Evolutionary conservation across 768 basidiomycete species (phyloP), one percentile per base, ranked within the genome.

Genomic region (Dentipellis fragilis): DNA sequence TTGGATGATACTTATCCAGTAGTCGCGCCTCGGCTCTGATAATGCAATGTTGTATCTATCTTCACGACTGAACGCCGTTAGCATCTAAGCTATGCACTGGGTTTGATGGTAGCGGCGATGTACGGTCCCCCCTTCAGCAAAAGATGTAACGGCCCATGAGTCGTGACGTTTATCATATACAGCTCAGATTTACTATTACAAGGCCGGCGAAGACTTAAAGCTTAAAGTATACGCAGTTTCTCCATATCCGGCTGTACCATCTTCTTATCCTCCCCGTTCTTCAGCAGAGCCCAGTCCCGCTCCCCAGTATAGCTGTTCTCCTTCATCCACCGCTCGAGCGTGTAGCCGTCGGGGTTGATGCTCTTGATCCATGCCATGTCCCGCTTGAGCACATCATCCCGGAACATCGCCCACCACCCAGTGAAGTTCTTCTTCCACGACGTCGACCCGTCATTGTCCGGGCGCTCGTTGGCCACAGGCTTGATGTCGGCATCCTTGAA

Each of bases 1-100:
- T 3, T 95, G 93, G 93, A 95, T 95, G 93, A 94, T 95, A 62
- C 75, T 95, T 63, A 94, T 95, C 61, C 89, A 93, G 69, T 94
- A 68, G 59, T 58, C 39, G 42, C 49, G 19, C 6, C 42, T n/a
- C n/a, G 42, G n/a, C 19, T 19, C n/a, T 17, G 19, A 17, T 45
- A 45, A 45, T 19, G 42, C 42, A 45, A n/a, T 45, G 42, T 45
- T 45, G 42, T 45, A 45, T 45, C 10, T 45, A 45, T 45, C 19
- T 10, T 45, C 16, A n/a, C 42, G 19, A 19, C 42, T 16, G 42
- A 14, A 42, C 12, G 17, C 4, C 16, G 42, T 45, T 45, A 3
- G 29, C 29, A 29, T 29, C 29, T 29, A 6, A 29, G 29, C 29
- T 6, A 6, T 6, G 29, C 29, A 6, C 29, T 29, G 29, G 29